Evolutionary conservation across 1,284 basidiomycete genomes (phyloP).

Genomic region (Leucoagaricus sp.): DNA sequence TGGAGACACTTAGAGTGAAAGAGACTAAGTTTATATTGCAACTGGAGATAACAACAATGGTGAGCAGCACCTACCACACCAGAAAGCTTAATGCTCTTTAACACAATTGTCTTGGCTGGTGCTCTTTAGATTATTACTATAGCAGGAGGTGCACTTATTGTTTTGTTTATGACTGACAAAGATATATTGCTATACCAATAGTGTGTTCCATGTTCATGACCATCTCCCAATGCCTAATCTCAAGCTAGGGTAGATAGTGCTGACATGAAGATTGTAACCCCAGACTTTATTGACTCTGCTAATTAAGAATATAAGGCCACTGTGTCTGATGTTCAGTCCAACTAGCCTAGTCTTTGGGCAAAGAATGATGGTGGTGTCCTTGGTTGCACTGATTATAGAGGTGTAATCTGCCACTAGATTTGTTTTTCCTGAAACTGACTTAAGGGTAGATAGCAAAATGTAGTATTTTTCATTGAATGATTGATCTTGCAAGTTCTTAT

Average conservation of each 20-base stretch:
- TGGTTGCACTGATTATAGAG: not conserved
- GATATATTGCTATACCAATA: not conserved
- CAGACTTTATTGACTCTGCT: not conserved
- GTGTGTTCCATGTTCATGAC: not conserved
- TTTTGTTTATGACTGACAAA: not conserved
- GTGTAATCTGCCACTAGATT: not conserved
- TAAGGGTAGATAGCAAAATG: no score
- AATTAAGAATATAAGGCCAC: not conserved
- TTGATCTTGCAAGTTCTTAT: no score
- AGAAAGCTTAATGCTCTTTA: not conserved
- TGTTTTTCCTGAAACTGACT: not conserved
- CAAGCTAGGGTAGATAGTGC: not conserved
- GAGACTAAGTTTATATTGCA: not conserved
- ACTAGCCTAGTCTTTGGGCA: not conserved
- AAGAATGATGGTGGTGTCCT: not conserved
- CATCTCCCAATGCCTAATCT: not conserved
- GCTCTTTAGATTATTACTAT: not conserved
- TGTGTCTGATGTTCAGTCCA: not conserved
- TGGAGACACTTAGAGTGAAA: not conserved
- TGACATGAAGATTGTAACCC: not conserved
- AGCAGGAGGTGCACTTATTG: not conserved
- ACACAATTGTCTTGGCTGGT: not conserved
- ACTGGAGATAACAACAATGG: not conserved
- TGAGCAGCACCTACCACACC: not conserved
- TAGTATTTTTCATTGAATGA: no score